These are phyloP conservation scores for Nitzschia palea DNA, from an alignment of 108 stramenopile genomes.

Conservation along the genomic window DNA sequence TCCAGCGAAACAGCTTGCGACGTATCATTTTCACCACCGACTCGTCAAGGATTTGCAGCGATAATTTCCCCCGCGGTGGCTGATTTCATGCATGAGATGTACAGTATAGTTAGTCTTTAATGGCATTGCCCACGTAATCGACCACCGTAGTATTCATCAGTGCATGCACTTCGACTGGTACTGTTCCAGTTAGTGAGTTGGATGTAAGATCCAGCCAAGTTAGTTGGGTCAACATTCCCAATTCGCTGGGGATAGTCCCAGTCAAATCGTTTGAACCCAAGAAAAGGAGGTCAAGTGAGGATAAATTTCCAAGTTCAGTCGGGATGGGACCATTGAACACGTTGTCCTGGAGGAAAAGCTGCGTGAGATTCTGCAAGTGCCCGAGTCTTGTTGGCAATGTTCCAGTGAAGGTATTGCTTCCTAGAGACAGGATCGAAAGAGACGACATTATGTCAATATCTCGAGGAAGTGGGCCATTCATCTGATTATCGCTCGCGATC, in stretches of 20 bases:
- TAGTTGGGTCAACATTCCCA: constrained; percentile 13
- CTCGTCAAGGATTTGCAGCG: constrained; percentile 7
- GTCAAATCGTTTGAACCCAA: constrained; percentile 20
- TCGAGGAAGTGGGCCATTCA: constrained; percentile 1
- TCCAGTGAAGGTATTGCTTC: neutral
- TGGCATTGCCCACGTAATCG: neutral
- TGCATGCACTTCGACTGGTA: constrained; percentile 12
- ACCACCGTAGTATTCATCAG: constrained; percentile 5
- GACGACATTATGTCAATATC: neutral
- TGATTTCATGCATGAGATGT: too few relatives aligned
- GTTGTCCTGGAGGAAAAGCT: constrained; percentile 13
- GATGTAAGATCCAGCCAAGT: constrained; percentile 11
- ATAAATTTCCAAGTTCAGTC: constrained; percentile 16
- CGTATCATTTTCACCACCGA: constrained; percentile 19
- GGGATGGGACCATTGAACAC: constrained; percentile 32
- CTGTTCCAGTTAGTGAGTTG: constrained; percentile 16
- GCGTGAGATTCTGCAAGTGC: neutral
- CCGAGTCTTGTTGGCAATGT: neutral
- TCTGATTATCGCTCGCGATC: constrained; percentile 4
- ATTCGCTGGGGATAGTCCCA: constrained; percentile 23
- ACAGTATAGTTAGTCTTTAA: constrained; percentile 1
- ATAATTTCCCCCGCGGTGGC: too few relatives aligned
- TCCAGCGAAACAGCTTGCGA: constrained; percentile 16
- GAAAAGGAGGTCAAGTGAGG: constrained; percentile 2
- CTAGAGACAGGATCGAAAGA: neutral